These are phyloP conservation scores for Chlorella ohadii DNA, from an alignment of 139 green algal species.

Conservation along the genomic window DNA sequence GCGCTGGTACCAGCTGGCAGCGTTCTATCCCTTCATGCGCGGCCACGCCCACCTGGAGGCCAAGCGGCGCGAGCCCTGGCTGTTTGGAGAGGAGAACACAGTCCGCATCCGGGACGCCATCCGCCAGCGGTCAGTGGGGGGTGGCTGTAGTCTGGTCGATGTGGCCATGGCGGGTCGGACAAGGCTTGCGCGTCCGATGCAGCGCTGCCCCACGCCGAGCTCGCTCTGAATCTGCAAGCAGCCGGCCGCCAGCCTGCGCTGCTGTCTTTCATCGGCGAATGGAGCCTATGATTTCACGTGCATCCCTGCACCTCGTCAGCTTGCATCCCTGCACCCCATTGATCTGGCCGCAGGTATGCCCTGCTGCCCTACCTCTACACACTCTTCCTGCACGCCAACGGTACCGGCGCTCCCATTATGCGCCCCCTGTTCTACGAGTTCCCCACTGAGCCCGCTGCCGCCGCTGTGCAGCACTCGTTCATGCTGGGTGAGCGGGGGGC, in stretches of 20 bases:
- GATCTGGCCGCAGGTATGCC: slow-evolving; percentile 65
- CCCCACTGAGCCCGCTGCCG: slow-evolving; percentile 65
- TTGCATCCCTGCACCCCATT: no score
- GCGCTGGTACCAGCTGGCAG: slow-evolving; percentile 94
- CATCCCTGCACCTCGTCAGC: no score
- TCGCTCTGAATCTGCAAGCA: no score
- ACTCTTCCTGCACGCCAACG: slow-evolving; percentile 88
- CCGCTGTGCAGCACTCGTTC: slow-evolving; percentile 80
- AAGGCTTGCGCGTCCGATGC: no score
- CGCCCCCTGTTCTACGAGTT: slow-evolving; percentile 97
- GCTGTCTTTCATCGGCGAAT: no score
- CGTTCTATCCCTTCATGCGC: slow-evolving; percentile 98
- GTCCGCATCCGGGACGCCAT: slow-evolving; percentile 87
- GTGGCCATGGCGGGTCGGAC: no score
- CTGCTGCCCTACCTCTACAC: slow-evolving; percentile 99
- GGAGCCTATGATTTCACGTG: no score
- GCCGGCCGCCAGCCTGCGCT: no score
- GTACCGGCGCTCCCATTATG: slow-evolving; percentile 85
- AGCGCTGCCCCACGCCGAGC: no score
- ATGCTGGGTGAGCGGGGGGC: slow-evolving; percentile 86
- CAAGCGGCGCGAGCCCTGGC: slow-evolving; percentile 96
- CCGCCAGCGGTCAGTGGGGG: slow-evolving; percentile 52
- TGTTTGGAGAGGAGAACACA: slow-evolving; percentile 92
- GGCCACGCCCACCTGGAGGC: slow-evolving; percentile 98
- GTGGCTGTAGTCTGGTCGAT: no score